Evolutionary conservation across 352 stramenopile species (phyloP).

Genomic region (Globisporangium uncinulatum): DNA sequence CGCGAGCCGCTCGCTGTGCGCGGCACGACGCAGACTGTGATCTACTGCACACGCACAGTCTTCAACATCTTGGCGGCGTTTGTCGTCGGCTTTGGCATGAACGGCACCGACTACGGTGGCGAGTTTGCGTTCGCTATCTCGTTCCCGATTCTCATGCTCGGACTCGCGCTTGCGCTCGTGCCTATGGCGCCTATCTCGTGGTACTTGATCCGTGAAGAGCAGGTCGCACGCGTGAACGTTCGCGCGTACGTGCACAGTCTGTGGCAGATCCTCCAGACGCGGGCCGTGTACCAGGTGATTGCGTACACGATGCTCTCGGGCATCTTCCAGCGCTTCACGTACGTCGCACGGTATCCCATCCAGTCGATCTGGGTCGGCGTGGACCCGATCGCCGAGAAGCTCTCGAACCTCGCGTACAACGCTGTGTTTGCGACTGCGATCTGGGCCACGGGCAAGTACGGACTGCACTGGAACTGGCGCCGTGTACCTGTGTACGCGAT

Average conservation of each 20-base stretch:
- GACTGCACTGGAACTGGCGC: slow-evolving; percentile 58
- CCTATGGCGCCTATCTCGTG: slow-evolving; percentile 16
- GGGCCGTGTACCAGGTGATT: slow-evolving; percentile 21
- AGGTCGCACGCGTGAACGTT: slow-evolving; percentile 1
- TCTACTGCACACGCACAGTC: slow-evolving; percentile 19
- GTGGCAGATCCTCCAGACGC: slow-evolving; percentile 11
- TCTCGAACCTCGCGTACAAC: slow-evolving; percentile 25
- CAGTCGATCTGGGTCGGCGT: slow-evolving; percentile 33
- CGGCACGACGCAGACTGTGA: slow-evolving; percentile 14
- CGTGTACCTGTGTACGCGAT: slow-evolving; percentile 35
- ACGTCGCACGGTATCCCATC: slow-evolving; percentile 19
- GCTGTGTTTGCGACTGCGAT: slow-evolving; percentile 18
- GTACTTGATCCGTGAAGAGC: slow-evolving; percentile 17
- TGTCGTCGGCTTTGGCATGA: slow-evolving; percentile 21
- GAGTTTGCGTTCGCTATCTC: slow-evolving; percentile 24
- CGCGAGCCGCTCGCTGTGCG: slow-evolving; percentile 27
- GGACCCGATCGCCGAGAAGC: slow-evolving; percentile 29
- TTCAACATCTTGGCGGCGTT: slow-evolving; percentile 16
- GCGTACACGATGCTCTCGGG: slow-evolving; percentile 17
- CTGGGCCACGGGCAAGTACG: slow-evolving; percentile 37
- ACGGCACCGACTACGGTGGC: slow-evolving; percentile 32
- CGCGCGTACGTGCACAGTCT: slow-evolving; percentile 2
- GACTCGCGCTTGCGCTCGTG: slow-evolving; percentile 11
- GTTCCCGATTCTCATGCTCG: slow-evolving; percentile 24
- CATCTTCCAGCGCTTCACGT: slow-evolving; percentile 10